Evolutionary conservation across 176 grass and related monocot genomes (phyloP).

Genomic region (Ensete glaucum): DNA sequence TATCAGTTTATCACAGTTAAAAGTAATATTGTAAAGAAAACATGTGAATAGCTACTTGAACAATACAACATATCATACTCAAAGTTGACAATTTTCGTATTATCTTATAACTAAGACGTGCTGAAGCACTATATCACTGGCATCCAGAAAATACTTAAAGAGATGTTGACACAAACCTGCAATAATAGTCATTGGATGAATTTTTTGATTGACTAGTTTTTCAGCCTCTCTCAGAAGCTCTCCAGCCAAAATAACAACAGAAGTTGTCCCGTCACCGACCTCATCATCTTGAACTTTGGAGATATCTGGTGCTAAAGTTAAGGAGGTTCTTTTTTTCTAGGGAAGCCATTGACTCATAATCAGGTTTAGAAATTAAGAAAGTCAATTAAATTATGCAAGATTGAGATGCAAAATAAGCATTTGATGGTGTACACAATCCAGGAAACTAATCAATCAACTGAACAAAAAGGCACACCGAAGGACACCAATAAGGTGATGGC

Average conservation of each 20-base stretch:
- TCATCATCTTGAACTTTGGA: slow-evolving; percentile 99
- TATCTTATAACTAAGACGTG: neutral
- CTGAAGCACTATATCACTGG: neutral
- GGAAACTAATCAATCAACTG: neutral
- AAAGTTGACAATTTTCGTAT: neutral
- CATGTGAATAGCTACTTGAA: too few relatives aligned
- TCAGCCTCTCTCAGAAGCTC: slow-evolving; percentile 87
- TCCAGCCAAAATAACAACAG: slow-evolving; percentile 92
- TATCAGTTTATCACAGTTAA: too few relatives aligned
- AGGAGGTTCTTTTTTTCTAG: slow-evolving; percentile 24
- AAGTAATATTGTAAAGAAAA: too few relatives aligned
- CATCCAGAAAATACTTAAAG: neutral
- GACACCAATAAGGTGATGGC: slow-evolving; percentile 65
- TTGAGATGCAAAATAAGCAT: neutral
- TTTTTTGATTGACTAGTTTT: slow-evolving; percentile 78
- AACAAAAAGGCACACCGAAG: slow-evolving; percentile 21
- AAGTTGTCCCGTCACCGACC: slow-evolving; percentile 93
- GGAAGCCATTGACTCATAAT: neutral
- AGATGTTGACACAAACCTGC: slow-evolving; percentile 37
- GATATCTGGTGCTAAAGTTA: slow-evolving; percentile 55
- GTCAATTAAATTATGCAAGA: neutral
- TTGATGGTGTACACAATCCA: neutral
- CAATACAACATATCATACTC: too few relatives aligned
- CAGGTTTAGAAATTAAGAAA: slow-evolving; percentile 3
- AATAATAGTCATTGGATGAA: slow-evolving; percentile 98